Evolutionary conservation across 164 flowering plant genomes (phyloP).

Genomic region (Vitis labrusca): DNA sequence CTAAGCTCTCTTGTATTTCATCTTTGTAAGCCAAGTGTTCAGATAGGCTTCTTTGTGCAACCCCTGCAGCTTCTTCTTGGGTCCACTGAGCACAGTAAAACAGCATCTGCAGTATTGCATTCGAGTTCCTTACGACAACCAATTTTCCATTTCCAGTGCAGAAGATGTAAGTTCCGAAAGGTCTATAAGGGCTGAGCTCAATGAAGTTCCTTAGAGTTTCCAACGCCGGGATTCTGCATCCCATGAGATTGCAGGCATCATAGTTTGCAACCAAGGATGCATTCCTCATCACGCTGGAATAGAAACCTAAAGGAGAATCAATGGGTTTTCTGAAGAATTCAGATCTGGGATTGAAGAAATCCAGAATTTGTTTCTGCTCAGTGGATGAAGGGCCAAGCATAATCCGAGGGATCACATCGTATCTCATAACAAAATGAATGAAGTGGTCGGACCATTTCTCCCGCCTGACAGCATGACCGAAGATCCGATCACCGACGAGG

Average conservation of each 20-base stretch:
- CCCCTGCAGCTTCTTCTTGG: constrained; percentile 23
- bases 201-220: constrained; percentile 1
- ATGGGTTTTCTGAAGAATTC: neutral
- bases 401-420: constrained; percentile 7
- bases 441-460: constrained; percentile 3
- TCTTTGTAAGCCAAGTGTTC: constrained; percentile 48
- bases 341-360: neutral
- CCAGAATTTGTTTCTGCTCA: neutral
- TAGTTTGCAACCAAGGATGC: constrained; percentile 2
- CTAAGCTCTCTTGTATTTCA: constrained; percentile 36
- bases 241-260: constrained; percentile 4
- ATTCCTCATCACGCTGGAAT: constrained; percentile 3
- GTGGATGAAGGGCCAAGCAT: neutral
- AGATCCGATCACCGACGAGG: neutral
- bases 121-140: constrained; percentile 47
- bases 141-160: neutral
- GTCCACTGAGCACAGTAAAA: constrained; percentile 54
- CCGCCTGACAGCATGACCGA: constrained; percentile 1
- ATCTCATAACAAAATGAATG: constrained; percentile 3
- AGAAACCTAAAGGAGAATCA: no score
- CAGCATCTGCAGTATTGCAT: constrained; percentile 69
- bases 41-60: constrained; percentile 35
- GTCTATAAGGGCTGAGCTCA: constrained; percentile 9
- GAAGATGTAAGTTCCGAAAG: constrained; percentile 7
- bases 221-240: neutral